Base-by-base conservation (phyloP, 2,329 filamentous ascomycete genomes). In the Aschersonia sp. region DNA sequence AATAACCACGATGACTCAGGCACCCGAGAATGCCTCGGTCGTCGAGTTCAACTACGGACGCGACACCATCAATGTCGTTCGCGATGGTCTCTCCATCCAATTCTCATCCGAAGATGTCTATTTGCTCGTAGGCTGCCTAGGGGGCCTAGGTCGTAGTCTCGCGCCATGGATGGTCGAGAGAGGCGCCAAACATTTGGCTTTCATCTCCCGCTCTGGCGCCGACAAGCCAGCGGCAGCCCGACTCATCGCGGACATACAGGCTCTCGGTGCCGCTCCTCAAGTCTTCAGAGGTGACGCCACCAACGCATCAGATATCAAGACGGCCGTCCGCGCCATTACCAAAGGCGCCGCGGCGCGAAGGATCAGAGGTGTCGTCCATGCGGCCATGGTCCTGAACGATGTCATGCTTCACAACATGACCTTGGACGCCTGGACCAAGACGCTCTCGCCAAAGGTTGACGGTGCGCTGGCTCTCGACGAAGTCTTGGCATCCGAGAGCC, bases 401-500 rank as follows among this genome's bases (percentile, higher is more conserved):
- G 6, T 5, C n/a, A 10, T 20, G 5, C 61, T 66, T 47, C 48
- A 51, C 4, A 53, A 60, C 12, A 70, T 71, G 65, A 58, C 56
- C 2, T 50, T 60, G 3, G 51, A 60, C 1, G 51, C 59, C 6
- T 67, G 61, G 61, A 51, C 51, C 5, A 48, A 52, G 48, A 48
- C 51, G 5, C 45, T 51, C 7, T 29, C 38, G 5, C 55, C 62
- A n/a, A 68, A 68, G 48, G 58, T 61, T 5, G 41, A 51, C 9
- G 63, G 63, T 1, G 61, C 62, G 3, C 61, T 56, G 56, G 65
- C 65, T 48, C 50, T 66, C 2, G 60, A 66, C 47, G 46, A 58
- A 7, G n/a, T 20, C 7, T 28, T 43, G 0, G 51, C 52, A 5
- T 53, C 29, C 3, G 28, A 46, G 2, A 40, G 38, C 4, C 5